Conservation (phyloP, 202 grass and related monocot genomes). For the Musa balbisiana region DNA sequence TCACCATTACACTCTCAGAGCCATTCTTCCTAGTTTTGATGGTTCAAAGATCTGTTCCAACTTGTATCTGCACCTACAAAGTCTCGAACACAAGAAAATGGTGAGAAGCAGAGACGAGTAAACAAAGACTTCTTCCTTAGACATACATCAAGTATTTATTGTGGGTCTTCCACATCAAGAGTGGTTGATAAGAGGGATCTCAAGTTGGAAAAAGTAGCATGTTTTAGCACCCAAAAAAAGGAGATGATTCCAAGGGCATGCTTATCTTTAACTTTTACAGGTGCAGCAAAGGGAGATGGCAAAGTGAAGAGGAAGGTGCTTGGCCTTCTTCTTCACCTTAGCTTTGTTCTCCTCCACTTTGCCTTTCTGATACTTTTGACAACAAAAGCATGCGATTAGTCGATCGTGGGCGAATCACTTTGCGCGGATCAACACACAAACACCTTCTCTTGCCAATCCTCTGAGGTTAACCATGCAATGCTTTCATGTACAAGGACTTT, state of each 20-base stretch:
- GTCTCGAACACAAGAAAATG: too few species aligned
- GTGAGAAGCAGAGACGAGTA: too few species aligned
- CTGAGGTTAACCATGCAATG: too few species aligned
- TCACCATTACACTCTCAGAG: too few species aligned
- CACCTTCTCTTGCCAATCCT: not conserved
- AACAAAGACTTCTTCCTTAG: too few species aligned
- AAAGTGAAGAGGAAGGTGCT: not conserved
- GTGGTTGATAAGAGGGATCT: too few species aligned
- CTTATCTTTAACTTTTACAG: not conserved
- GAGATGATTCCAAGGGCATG: not conserved
- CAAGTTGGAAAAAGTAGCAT: not conserved
- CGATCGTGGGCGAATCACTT: not conserved
- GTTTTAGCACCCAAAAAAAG: not conserved
- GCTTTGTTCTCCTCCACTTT: not conserved
- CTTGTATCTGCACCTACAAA: too few species aligned
- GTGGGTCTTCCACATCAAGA: too few species aligned
- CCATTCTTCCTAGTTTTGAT: too few species aligned
- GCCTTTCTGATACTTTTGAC: not conserved
- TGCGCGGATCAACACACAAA: not conserved
- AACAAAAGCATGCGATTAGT: not conserved
- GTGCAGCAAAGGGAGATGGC: not conserved
- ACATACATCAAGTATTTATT: too few species aligned
- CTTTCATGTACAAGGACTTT: not conserved
- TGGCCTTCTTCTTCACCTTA: not conserved
- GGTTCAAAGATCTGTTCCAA: too few species aligned